Base-by-base conservation (phyloP, 1,139 yeast genomes). In the Geotrichum fermentans region DNA sequence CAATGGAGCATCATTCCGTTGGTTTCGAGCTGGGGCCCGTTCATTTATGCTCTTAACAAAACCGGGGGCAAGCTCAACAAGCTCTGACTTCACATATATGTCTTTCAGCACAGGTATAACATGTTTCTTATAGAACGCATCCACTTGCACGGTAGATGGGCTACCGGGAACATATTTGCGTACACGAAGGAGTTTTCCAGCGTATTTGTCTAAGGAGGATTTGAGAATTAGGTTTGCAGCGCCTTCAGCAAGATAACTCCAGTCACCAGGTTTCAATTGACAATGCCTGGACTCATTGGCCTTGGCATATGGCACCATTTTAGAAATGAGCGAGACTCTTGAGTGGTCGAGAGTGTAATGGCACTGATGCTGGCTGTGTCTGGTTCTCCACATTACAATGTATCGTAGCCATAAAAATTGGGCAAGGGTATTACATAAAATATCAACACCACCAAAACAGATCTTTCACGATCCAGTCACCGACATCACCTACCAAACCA, bases 161-260 rank as follows among this genome's bases (percentile, higher is more conserved):
- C 45, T 43, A 5, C 47, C 53, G 1, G 52, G 48, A n/a, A 42
- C 47, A 38, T 43, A 41, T 48, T 60, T 60, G n/a, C 64, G 49
- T 16, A 62, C 50, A 20, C 65, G 51, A 5, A 62, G 52, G 16
- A 62, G 53, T 30, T 49, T 49, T 3, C 55, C 55, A 1, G 52
- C 54, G 30, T 46, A 43, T n/a, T 47, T 41, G 7, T 51, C 45
- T 18, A 41, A 36, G 4, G 11, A n/a, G 11, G 49, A 52, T 18
- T 43, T 36, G 35, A 54, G 54, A 29, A 61, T 50, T 16, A 60
- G 48, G 50, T 60, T 60, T 34, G 66, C 65, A 11, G 56, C 58
- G 11, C 66, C 66, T 43, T 62, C 59, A 8, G 61, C 58, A 48
- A 53, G 60, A 36, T 52, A 53, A 21, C 20, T 21, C 65, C 65